Conservation (phyloP, 2,329 filamentous ascomycete genomes). For the Diaporthe velutina region DNA sequence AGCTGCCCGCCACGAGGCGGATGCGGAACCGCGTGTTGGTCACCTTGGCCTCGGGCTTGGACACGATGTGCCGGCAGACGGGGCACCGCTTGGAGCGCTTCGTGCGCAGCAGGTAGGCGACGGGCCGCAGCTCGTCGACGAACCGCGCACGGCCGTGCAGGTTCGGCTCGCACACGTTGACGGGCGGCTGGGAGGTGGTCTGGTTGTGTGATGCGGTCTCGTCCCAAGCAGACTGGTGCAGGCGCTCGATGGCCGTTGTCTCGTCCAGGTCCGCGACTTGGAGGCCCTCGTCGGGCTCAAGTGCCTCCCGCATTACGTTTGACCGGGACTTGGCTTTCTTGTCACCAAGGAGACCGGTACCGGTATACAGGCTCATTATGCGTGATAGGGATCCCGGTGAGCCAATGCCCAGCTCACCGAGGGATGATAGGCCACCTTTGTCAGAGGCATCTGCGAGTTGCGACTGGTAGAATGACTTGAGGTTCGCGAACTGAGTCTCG, state of each 20-base stretch:
- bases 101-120: slow-evolving; percentile 86
- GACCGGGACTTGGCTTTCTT: slow-evolving; percentile 77
- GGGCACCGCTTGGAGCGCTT: slow-evolving; percentile 96
- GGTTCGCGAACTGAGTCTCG: slow-evolving; percentile 79
- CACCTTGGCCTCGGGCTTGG: slow-evolving; percentile 93
- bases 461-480: slow-evolving; percentile 84
- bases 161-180: slow-evolving; percentile 57
- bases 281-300: slow-evolving; percentile 78
- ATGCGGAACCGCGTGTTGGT: slow-evolving; percentile 92
- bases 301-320: slow-evolving; percentile 84
- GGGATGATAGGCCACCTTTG: slow-evolving; percentile 59
- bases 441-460: slow-evolving; percentile 75
- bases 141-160: slow-evolving; percentile 67
- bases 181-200: slow-evolving; percentile 57
- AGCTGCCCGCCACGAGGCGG: slow-evolving; percentile 86
- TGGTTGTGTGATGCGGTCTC: slow-evolving; percentile 68
- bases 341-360: slow-evolving; percentile 66
- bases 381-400: slow-evolving; percentile 87
- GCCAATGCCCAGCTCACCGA: slow-evolving; percentile 69
- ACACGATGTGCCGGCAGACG: slow-evolving; percentile 92
- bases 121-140: slow-evolving; percentile 80
- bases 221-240: slow-evolving; percentile 73
- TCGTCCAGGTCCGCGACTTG: slow-evolving; percentile 74
- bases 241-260: slow-evolving; percentile 68
- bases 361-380: slow-evolving; percentile 92